phyloP scores from a whole-genome alignment of 805 yeast genomes.

The Nematodospora valgi region DNA sequence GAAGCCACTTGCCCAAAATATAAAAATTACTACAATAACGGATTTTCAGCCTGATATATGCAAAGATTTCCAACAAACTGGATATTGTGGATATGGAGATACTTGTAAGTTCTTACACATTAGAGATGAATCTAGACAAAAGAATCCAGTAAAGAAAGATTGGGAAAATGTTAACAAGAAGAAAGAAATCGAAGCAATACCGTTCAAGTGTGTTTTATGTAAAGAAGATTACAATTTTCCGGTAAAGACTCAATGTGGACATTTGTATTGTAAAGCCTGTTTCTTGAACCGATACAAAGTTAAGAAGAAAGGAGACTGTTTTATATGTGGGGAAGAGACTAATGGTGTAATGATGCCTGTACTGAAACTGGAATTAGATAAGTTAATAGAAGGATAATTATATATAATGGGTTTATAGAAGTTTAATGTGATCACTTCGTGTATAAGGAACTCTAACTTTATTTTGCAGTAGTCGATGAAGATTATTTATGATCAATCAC shows the following conservation, averaged over 20 bases:
- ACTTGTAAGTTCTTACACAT: slow-evolving; percentile 92
- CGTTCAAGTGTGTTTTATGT: slow-evolving; percentile 64
- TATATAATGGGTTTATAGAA: slow-evolving; percentile 1
- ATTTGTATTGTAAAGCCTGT: slow-evolving; percentile 62
- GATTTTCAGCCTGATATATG: slow-evolving; percentile 95
- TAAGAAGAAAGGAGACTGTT: slow-evolving; percentile 42
- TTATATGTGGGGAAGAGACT: slow-evolving; percentile 58
- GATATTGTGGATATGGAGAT: slow-evolving; percentile 97
- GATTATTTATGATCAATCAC: too few species aligned
- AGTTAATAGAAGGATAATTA: neutral
- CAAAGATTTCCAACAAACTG: slow-evolving; percentile 86
- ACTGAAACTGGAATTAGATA: slow-evolving; percentile 26
- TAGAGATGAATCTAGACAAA: slow-evolving; percentile 77
- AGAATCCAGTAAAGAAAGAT: slow-evolving; percentile 61
- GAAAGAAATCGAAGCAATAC: slow-evolving; percentile 25
- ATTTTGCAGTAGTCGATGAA: too few species aligned
- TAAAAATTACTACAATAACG: slow-evolving; percentile 63
- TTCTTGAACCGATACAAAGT: slow-evolving; percentile 46
- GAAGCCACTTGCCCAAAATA: slow-evolving; percentile 33
- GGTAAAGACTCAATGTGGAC: slow-evolving; percentile 57
- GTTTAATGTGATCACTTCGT: too few species aligned
- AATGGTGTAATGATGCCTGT: slow-evolving; percentile 59
- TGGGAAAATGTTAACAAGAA: slow-evolving; percentile 44
- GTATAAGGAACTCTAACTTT: too few species aligned
- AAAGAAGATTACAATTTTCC: slow-evolving; percentile 52